Conservation (phyloP, 108 stramenopile species). For the Bacterosira constricta region DNA sequence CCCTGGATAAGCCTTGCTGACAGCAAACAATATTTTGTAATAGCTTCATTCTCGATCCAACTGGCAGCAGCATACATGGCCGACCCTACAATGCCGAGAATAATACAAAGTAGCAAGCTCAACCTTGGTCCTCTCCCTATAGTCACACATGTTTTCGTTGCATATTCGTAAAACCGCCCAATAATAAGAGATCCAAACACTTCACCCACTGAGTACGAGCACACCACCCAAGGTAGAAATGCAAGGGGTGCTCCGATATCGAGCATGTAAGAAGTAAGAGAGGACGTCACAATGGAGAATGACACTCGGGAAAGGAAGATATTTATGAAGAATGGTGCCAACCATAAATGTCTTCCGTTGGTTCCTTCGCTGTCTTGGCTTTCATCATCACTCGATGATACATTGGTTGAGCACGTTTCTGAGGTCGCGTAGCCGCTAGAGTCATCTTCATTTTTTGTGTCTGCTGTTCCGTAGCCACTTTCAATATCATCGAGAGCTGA, state of each 20-base stretch:
- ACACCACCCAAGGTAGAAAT: slow-evolving; percentile 45
- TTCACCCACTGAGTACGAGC: slow-evolving; percentile 41
- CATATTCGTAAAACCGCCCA: slow-evolving; percentile 37
- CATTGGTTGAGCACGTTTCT: background rate
- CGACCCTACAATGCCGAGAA: slow-evolving; percentile 32
- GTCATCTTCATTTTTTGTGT: too few relatives aligned
- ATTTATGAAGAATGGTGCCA: slow-evolving; percentile 47
- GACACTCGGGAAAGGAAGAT: slow-evolving; percentile 48
- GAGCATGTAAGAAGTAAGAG: slow-evolving; percentile 34
- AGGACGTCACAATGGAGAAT: slow-evolving; percentile 49
- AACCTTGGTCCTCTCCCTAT: slow-evolving; percentile 32
- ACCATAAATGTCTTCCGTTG: slow-evolving; percentile 5
- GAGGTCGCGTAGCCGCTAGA: too few relatives aligned
- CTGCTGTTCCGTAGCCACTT: too few relatives aligned
- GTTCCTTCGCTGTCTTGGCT: background rate
- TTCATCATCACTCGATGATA: too few relatives aligned
- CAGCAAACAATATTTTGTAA: slow-evolving; percentile 22
- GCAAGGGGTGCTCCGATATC: slow-evolving; percentile 36
- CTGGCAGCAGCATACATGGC: slow-evolving; percentile 28
- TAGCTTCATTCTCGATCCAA: slow-evolving; percentile 15
- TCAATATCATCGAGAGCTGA: too few relatives aligned
- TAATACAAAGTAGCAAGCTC: slow-evolving; percentile 18
- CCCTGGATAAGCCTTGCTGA: slow-evolving; percentile 33
- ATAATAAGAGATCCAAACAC: slow-evolving; percentile 45
- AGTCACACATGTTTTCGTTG: slow-evolving; percentile 13